Evolutionary conservation across 768 basidiomycete species (phyloP).

Genomic region (Leccinum truebloodii): DNA sequence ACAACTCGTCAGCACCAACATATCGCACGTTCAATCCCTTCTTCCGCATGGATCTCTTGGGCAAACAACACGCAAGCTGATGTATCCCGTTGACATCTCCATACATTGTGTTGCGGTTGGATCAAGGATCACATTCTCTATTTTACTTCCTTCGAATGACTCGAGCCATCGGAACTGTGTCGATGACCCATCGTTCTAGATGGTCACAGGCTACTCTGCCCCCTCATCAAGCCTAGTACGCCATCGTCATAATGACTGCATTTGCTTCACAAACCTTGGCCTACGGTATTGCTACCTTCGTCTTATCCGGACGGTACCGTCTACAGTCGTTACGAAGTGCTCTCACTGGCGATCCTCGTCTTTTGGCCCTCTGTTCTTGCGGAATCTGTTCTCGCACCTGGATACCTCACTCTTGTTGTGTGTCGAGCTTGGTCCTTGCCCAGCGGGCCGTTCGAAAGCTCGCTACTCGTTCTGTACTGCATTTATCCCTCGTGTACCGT

Average conservation of each 20-base stretch:
- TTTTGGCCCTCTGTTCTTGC: neutral
- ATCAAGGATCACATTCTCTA: neutral
- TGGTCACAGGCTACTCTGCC: neutral
- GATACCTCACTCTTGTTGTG: neutral
- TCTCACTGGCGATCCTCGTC: neutral
- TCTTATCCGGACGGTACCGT: neutral
- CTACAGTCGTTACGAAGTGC: no score
- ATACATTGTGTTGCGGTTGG: neutral
- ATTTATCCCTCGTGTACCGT: constrained; percentile 30
- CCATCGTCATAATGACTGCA: neutral
- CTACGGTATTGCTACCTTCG: neutral
- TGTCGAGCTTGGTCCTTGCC: neutral
- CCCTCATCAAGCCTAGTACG: neutral
- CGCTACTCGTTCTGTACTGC: constrained; percentile 21
- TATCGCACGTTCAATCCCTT: neutral
- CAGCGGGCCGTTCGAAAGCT: constrained; percentile 4
- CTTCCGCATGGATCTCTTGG: neutral
- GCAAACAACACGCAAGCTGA: neutral
- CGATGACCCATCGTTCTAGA: neutral
- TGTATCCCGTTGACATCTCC: neutral
- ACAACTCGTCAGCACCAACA: neutral
- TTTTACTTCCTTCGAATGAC: neutral
- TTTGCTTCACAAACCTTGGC: neutral
- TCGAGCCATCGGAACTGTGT: neutral
- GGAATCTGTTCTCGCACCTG: neutral